Evolutionary conservation across 768 basidiomycete species (phyloP), one percentile per base, ranked within the genome.

Genomic region (Dioszegia hungarica): DNA sequence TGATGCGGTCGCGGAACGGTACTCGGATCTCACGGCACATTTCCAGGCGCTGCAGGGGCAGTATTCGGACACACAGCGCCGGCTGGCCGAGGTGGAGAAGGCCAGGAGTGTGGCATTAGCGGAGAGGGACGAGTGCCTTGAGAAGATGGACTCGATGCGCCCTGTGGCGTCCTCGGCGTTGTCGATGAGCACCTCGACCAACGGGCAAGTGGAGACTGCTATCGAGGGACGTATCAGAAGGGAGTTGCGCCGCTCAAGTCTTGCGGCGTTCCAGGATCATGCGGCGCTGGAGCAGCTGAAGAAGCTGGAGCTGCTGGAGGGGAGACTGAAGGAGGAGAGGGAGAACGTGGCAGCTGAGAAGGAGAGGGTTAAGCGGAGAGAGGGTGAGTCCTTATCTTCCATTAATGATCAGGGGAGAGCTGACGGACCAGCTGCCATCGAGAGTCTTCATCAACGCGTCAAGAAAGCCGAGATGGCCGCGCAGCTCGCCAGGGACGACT

Each of bases 81-180:
- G 25, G 24, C 10, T 36, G 27, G 49, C 24, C 10, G 49, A 51
- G 24, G 49, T 33, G 28, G 49, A 51, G 12, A 51, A 39, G 49
- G 20, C 17, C 36, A 19, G 49, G 6, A 20, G 10, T 19, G 19
- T 51, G 12, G 49, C 49, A 8, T 27, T 51, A 17, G 49, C 49
- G 3, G 49, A 51, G 22, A 36, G 49, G 24, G 49, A 51, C 36
- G 49, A 51, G 22, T 51, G 49, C 22, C 49, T 51, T 12, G 49
- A 51, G 36, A 51, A 51, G 36, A 10, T 51, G 4, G 49, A 37
- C 15, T 14, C 15, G 3, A 36, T 51, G 14, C 34, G 49, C 8
- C 22, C 36, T 19, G 37, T 25, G 4, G 49, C 37, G 20, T 48
- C 28, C 8, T 17, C 47, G n/a, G n/a, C 47, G 12, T 11, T 33